Evolutionary conservation across 768 basidiomycete species (phyloP), one percentile per base, ranked within the genome.

Genomic region (Leucogyrophana mollusca): DNA sequence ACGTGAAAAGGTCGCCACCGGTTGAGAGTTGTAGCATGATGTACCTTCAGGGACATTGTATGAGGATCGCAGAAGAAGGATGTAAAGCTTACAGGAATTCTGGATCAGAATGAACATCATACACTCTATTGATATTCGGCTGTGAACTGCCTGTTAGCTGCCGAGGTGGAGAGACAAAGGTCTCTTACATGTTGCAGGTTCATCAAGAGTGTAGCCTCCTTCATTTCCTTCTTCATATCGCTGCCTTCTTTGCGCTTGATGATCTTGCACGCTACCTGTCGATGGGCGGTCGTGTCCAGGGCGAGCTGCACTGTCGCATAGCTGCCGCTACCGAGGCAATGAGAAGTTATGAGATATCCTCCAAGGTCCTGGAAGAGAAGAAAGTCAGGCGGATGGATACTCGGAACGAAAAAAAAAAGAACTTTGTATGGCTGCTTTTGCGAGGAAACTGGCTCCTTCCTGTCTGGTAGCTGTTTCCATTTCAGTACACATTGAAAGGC

Each of bases 11-110:
- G 57, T 92, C 90, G 18, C 89, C 90, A 9, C 90, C 89, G 0
- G 89, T 90, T 56, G 87, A 90, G 7, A 92, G 72, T 62, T 92
- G 85, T 25, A 92, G 80, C 65, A 92, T 90, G 34, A 92, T 87
- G 61, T 90, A 85, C 22, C 85, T 87, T n/a, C 43, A 25, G 32
- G 36, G 33, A 18, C 42, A 45, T 17, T 30, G 33, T 37, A 10
- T 50, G 37, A 30, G 39, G 32, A 30, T 16, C 14, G 14, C 24
- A 9, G 20, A 30, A 24, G 30, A 38, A 43, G 41, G 33, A 45
- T 20, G 10, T 16, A 42, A 10, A 38, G 62, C 74, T 39, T 40
- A 82, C 78, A 87, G 72, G 59, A 84, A 85, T 53, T 74, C 73
- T 1, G 76, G 69, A 50, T 80, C 72, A 25, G 79, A 74, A 58